Conservation (phyloP, 805 yeast genomes). For the Candida ovalis region DNA sequence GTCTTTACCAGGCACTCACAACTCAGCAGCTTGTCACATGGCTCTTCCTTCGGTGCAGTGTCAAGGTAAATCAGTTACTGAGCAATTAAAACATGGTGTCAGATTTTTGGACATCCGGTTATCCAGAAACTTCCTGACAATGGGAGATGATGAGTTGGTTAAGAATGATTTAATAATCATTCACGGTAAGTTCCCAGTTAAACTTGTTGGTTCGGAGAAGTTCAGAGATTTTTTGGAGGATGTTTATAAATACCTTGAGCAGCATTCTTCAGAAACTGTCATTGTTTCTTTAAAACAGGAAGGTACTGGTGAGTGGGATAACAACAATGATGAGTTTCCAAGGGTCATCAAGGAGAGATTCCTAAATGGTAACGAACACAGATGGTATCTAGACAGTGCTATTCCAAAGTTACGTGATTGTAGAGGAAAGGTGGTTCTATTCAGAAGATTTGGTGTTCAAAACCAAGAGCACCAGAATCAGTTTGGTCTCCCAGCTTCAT, state of each 20-base stretch:
- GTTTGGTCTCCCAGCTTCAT: slow-evolving; percentile 64
- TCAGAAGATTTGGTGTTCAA: slow-evolving; percentile 67
- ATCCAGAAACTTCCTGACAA: slow-evolving; percentile 52
- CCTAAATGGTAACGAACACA: slow-evolving; percentile 43
- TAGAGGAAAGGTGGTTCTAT: slow-evolving; percentile 63
- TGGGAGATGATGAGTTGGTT: slow-evolving; percentile 31
- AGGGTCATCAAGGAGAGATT: slow-evolving; percentile 57
- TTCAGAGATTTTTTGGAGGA: slow-evolving; percentile 51
- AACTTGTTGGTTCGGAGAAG: slow-evolving; percentile 51
- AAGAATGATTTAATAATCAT: slow-evolving; percentile 57
- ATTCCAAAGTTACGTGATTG: slow-evolving; percentile 59
- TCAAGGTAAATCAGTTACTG: slow-evolving; percentile 56
- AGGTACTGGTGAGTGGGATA: slow-evolving; percentile 64
- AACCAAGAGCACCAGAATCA: slow-evolving; percentile 36
- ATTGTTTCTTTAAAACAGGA: slow-evolving; percentile 71
- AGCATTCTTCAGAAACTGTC: slow-evolving; percentile 55
- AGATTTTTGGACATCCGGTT: slow-evolving; percentile 68
- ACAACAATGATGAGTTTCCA: slow-evolving; percentile 60
- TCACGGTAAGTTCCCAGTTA: slow-evolving; percentile 76
- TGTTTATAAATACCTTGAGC: slow-evolving; percentile 52
- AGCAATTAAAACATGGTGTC: slow-evolving; percentile 70
- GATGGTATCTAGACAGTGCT: slow-evolving; percentile 55
- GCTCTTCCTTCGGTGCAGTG: slow-evolving; percentile 77
- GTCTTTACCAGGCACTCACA: slow-evolving; percentile 83
- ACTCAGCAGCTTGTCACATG: slow-evolving; percentile 66